phyloP scores from a whole-genome alignment of 192 early-diverging fungal species.

The Backusella luteola region DNA sequence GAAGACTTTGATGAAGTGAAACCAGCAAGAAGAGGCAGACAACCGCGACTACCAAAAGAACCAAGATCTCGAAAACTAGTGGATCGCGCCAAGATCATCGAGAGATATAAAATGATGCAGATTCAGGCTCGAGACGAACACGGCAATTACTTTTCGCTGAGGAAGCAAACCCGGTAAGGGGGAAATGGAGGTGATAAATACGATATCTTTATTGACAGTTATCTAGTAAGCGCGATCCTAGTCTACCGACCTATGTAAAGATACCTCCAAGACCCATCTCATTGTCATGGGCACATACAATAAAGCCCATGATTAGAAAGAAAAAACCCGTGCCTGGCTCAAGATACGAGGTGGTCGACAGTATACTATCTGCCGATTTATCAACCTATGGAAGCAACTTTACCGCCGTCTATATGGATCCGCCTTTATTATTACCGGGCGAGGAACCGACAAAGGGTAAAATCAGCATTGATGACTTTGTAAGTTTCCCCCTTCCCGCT shows the following conservation, averaged over 20 bases:
- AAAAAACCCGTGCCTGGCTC: background rate
- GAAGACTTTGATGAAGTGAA: slow-evolving; percentile 51
- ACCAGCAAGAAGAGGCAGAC: slow-evolving; percentile 40
- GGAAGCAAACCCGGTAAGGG: slow-evolving; percentile 69
- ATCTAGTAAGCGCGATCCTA: slow-evolving; percentile 62
- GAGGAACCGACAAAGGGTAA: slow-evolving; percentile 58
- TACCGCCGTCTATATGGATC: slow-evolving; percentile 90
- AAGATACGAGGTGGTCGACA: slow-evolving; percentile 43
- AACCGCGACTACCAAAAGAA: slow-evolving; percentile 34
- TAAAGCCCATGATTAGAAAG: slow-evolving; percentile 34
- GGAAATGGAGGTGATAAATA: background rate
- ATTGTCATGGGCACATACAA: slow-evolving; percentile 83
- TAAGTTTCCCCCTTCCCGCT: slow-evolving; percentile 1
- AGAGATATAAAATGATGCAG: slow-evolving; percentile 85
- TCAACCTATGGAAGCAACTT: slow-evolving; percentile 64
- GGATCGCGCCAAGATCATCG: slow-evolving; percentile 70
- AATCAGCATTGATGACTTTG: slow-evolving; percentile 65
- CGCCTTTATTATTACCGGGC: slow-evolving; percentile 73
- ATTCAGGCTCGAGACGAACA: slow-evolving; percentile 82
- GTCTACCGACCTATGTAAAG: slow-evolving; percentile 83
- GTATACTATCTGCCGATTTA: slow-evolving; percentile 48
- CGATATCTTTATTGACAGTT: background rate
- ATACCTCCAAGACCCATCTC: slow-evolving; percentile 86
- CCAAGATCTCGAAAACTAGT: slow-evolving; percentile 38
- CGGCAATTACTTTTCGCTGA: slow-evolving; percentile 83